These are phyloP conservation scores for Rhizomucor pusillus DNA, from an alignment of 371 early-diverging fungal genomes.

Conservation along the genomic window DNA sequence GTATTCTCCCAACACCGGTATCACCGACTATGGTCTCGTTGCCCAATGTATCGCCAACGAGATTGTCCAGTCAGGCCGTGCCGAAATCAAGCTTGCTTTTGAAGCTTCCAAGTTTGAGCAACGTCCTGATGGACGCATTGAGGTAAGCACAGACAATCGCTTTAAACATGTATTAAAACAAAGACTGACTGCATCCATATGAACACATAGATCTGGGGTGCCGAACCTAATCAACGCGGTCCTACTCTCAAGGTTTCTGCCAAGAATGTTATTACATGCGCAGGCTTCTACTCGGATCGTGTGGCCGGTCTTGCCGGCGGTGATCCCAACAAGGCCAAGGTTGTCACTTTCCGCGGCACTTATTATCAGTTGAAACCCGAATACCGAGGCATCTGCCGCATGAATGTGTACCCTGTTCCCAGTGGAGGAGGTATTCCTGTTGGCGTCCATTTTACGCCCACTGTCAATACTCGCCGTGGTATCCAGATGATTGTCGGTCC, in stretches of 20 bases:
- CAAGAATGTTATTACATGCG: conserved; percentile 51
- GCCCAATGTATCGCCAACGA: conserved; percentile 49
- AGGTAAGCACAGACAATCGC: conserved; percentile 10
- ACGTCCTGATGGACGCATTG: conserved; percentile 36
- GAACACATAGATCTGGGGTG: conserved; percentile 39
- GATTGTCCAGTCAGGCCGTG: conserved; percentile 48
- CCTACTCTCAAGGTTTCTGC: conserved; percentile 43
- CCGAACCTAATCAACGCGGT: conserved; percentile 45
- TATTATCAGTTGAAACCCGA: conserved; percentile 51
- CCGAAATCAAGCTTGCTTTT: conserved; percentile 48
- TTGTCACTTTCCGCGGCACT: conserved; percentile 49
- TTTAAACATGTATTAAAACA: not conserved
- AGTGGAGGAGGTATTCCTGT: conserved; percentile 53
- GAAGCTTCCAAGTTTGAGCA: conserved; percentile 43
- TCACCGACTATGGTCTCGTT: conserved; percentile 44
- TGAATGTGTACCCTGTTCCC: conserved; percentile 53
- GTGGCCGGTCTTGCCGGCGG: conserved; percentile 51
- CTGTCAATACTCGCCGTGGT: conserved; percentile 45
- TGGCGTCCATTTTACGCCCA: conserved; percentile 50
- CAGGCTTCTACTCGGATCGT: conserved; percentile 50
- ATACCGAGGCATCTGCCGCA: conserved; percentile 47
- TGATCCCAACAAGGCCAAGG: conserved; percentile 32
- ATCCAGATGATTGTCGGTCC: conserved; percentile 52
- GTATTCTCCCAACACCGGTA: conserved; percentile 53
- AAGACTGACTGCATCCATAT: no score